Base-by-base conservation (phyloP, 345 rosid species). In the Erucastrum elatum region DNA sequence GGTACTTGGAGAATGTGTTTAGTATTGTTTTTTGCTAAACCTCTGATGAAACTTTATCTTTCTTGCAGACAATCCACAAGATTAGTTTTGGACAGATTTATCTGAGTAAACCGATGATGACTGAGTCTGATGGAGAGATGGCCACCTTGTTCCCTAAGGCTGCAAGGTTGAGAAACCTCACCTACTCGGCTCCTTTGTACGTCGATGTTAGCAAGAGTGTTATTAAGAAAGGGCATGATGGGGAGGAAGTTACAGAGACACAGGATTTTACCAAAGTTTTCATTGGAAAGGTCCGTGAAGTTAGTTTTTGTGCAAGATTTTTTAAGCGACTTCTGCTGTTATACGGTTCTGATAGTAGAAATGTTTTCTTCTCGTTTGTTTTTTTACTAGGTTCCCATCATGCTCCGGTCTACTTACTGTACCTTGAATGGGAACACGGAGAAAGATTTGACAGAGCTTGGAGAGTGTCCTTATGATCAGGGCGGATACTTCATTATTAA, bases 71-170 rank as follows among this genome's bases (percentile, higher is more conserved):
- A 31, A 90, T 91, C 68, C 89, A 93, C 76, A 93, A 95, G 85
- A 93, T 95, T 74, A 84, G 91, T 80, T 95, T 95, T 80, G 97
- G 97, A 67, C 99, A 95, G 82, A 95, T 93, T 78, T 95, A 95
- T 83, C 79, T 95, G 86, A 95, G 98, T 82, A 95, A 93, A 86
- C 99, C 99, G 1, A 95, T 95, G 99, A 95, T 95, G 97, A 95
- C 98, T 0, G 98, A 95, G 84, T 91, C 98, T 15, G 98, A 95
- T 83, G 99, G 99, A 82, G 97, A 95, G 80, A 95, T 95, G 46
- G 97, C 98, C 4, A 93, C 98, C 64, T 85, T 95, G 65, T 95
- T 91, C 82, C 99, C 99, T 26, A 95, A 93, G 84, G 99, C 97
- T 77, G 98, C 99, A n/a, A 89, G 99, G 85, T 80, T 95, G 86